Evolutionary conservation across 768 basidiomycete genomes (phyloP).

Genomic region (Phallus indusiatus): DNA sequence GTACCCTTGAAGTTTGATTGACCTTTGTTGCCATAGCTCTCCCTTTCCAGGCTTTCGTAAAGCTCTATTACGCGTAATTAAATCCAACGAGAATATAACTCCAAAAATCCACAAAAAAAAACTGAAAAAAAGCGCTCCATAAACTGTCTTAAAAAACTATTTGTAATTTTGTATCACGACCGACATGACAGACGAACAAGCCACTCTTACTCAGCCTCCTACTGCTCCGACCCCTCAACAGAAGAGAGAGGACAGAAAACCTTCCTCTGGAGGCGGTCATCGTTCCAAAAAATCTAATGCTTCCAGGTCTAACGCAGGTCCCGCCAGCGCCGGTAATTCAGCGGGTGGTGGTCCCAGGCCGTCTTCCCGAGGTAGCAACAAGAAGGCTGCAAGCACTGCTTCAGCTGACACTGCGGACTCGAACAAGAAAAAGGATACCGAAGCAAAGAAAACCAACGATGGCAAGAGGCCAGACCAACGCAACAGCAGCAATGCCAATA

Average conservation of each 20-base stretch:
- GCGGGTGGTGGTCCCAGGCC: constrained; percentile 41
- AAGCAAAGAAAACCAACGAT: constrained; percentile 43
- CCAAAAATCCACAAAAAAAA: constrained; percentile 21
- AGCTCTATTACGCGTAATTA: constrained; percentile 11
- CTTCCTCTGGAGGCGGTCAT: constrained; percentile 32
- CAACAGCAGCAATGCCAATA: constrained; percentile 27
- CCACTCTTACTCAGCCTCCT: constrained; percentile 35
- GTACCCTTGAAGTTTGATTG: not conserved
- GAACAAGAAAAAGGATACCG: constrained; percentile 47
- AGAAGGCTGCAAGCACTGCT: constrained; percentile 34
- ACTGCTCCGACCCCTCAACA: constrained; percentile 23
- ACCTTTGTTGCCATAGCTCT: constrained; percentile 3
- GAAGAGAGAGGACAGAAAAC: constrained; percentile 76
- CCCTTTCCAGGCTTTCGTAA: constrained; percentile 1
- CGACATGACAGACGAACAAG: constrained; percentile 81
- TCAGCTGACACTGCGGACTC: constrained; percentile 58
- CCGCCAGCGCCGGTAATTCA: constrained; percentile 18
- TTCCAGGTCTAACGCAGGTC: constrained; percentile 31
- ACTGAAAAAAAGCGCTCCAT: not conserved
- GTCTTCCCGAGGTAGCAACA: constrained; percentile 59
- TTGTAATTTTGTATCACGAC: constrained; percentile 46
- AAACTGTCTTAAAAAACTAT: not conserved
- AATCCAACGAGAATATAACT: constrained; percentile 36
- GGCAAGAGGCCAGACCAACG: constrained; percentile 47
- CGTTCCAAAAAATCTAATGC: constrained; percentile 47